Evolutionary conservation across 768 basidiomycete species (phyloP), one percentile per base, ranked within the genome.

Genomic region (Pulveroboletus frians): DNA sequence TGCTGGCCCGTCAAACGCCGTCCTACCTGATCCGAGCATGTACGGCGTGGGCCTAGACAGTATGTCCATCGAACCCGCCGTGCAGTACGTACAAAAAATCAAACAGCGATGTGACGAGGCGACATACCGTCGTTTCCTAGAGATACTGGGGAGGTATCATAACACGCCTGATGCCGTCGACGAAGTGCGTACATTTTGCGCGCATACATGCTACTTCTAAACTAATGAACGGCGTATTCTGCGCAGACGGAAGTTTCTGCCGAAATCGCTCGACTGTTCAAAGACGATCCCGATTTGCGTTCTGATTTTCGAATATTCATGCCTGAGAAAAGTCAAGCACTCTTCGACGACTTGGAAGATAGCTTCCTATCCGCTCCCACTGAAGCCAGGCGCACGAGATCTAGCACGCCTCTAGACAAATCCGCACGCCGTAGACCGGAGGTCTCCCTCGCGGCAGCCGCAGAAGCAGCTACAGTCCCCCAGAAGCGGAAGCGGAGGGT

Each of bases 61-160:
- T 9, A 74, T 72, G 53, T 71, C 80, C 20, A 79, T 87, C 36
- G 80, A 84, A 56, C 84, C 82, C 15, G 96, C 96, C 0, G 85
- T 98, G 49, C 83, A 91, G 59, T 98, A 95, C 58, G 92, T 99
- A 29, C 92, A 94, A 70, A 92, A 92, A 71, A 96, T 98, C 69
- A 97, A 96, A 67, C 85, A 87, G 50, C 83, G 92, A 14, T 96
- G 91, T 68, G 89, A 95, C 53, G 80, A 90, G 0, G 91, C 92
- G 14, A 92, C 88, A 5, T 92, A 91, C 56, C 78, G 80, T 46
- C 79, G 82, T 56, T 92, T 92, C 60, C 68, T 91, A 21, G 85
- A 87, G 57, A 84, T 91, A 46, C 69, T 92, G 3, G 79, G 82
- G 8, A 71, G 77, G 37, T 81, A 83, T 62, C 79, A 84, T 47